Evolutionary conservation across 805 yeast genomes (phyloP).

Genomic region (Saturnispora serradocipensis): DNA sequence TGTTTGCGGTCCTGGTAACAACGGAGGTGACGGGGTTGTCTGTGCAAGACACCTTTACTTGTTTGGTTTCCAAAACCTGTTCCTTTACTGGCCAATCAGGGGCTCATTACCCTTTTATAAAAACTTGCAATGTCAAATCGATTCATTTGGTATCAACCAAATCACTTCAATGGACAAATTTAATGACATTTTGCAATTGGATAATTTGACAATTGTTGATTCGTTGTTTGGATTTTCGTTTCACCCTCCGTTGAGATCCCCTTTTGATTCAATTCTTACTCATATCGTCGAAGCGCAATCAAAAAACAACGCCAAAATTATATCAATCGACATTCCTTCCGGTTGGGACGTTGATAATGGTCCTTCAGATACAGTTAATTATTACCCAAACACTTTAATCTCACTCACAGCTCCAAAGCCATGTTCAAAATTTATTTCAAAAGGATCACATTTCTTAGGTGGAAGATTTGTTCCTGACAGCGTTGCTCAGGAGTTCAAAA

Average conservation of each 20-base stretch:
- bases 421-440: constrained; percentile 44
- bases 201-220: constrained; percentile 53
- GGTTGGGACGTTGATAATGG: constrained; percentile 97
- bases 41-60: constrained; percentile 85
- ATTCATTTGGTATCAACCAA: constrained; percentile 43
- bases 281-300: constrained; percentile 28
- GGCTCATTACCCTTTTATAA: constrained; percentile 46
- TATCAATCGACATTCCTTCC: constrained; percentile 86
- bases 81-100: constrained; percentile 71
- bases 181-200: constrained; percentile 22
- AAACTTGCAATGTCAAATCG: constrained; percentile 58
- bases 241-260: constrained; percentile 76
- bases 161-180: constrained; percentile 15
- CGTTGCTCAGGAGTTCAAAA: constrained; percentile 66
- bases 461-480: constrained; percentile 70
- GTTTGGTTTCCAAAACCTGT: constrained; percentile 63
- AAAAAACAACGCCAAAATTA: constrained; percentile 39
- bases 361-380: constrained; percentile 35
- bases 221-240: constrained; percentile 91
- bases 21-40: constrained; percentile 94
- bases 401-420: constrained; percentile 94
- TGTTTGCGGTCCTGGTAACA: constrained; percentile 92
- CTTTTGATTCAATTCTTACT: constrained; percentile 48
- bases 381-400: constrained; percentile 57
- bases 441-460: constrained; percentile 64